Percentiles rank a stretch among this genome's conserved stretches.
Conservation (phyloP, 495 filamentous ascomycete species). For the Penicillium robsamsonii region DNA sequence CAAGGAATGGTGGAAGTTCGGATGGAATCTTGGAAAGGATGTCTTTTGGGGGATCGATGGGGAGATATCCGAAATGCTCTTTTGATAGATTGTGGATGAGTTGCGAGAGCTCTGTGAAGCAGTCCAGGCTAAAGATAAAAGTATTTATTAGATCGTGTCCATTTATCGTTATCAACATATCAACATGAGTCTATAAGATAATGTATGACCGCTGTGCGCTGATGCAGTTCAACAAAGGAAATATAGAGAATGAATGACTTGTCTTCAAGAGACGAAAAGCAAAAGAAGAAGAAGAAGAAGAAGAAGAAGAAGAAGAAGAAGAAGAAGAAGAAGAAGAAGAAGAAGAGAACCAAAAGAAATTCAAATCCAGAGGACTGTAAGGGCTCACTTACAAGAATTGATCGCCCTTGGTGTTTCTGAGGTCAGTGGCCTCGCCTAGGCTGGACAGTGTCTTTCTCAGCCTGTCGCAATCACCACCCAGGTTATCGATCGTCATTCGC, state of each 20-base stretch:
- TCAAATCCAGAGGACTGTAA: slow-evolving; percentile 21
- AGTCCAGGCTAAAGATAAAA: slow-evolving; percentile 51
- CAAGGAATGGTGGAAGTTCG: slow-evolving; percentile 56
- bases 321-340: slow-evolving; percentile 16
- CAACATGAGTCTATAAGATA: slow-evolving; percentile 38
- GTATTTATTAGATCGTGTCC: slow-evolving; percentile 45
- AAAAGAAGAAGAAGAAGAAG: slow-evolving; percentile 8
- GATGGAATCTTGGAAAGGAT: slow-evolving; percentile 53
- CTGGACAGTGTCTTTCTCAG: slow-evolving; percentile 57
- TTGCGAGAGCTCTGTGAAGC: slow-evolving; percentile 55
- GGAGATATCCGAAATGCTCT: slow-evolving; percentile 57
- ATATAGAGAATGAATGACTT: slow-evolving; percentile 21
- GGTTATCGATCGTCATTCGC: slow-evolving; percentile 48
- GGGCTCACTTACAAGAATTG: slow-evolving; percentile 60
- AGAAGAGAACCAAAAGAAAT: slow-evolving; percentile 14
- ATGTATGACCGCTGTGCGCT: slow-evolving; percentile 17
- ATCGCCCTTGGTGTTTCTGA: slow-evolving; percentile 58
- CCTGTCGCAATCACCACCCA: slow-evolving; percentile 55
- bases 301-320: too few relatives aligned
- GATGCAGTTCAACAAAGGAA: slow-evolving; percentile 16
- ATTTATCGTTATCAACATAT: slow-evolving; percentile 43
- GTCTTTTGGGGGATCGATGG: slow-evolving; percentile 54
- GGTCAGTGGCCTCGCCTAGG: slow-evolving; percentile 58
- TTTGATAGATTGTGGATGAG: slow-evolving; percentile 58
- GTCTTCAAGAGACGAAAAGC: slow-evolving; percentile 16